Evolutionary conservation across 2,329 filamentous ascomycete genomes (phyloP).

Genomic region (Verruconis gallopava): DNA sequence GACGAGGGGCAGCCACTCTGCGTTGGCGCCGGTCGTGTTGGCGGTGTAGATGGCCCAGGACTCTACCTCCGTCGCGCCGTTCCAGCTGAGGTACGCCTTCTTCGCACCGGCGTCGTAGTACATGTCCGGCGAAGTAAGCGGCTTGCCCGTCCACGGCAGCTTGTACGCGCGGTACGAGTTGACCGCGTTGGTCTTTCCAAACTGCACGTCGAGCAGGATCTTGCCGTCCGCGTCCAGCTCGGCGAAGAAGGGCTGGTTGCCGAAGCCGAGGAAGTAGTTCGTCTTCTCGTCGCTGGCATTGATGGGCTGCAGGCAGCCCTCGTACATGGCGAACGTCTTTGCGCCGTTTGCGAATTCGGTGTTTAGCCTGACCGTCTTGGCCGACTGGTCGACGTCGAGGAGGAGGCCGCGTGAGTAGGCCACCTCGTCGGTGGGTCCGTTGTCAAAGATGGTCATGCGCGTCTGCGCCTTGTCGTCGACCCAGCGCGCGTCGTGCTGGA

Average conservation of each 20-base stretch:
- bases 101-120: slow-evolving; percentile 10
- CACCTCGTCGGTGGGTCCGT: slow-evolving; percentile 15
- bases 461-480: slow-evolving; percentile 10
- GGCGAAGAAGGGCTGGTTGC: slow-evolving; percentile 36
- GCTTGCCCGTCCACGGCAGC: slow-evolving; percentile 15
- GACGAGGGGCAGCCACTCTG: not conserved
- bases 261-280: slow-evolving; percentile 37
- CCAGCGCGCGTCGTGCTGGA: slow-evolving; percentile 42
- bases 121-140: slow-evolving; percentile 14
- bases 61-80: slow-evolving; percentile 18
- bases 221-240: slow-evolving; percentile 32
- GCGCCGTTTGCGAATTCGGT: slow-evolving; percentile 28
- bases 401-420: slow-evolving; percentile 22
- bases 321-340: slow-evolving; percentile 24
- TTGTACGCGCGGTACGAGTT: slow-evolving; percentile 27
- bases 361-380: slow-evolving; percentile 31
- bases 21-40: slow-evolving; percentile 2
- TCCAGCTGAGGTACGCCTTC: slow-evolving; percentile 18
- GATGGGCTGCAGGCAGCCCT: slow-evolving; percentile 31
- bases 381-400: slow-evolving; percentile 25
- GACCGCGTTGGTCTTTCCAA: slow-evolving; percentile 21
- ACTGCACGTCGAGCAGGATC: slow-evolving; percentile 30
- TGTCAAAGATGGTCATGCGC: slow-evolving; percentile 26
- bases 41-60: slow-evolving; percentile 19
- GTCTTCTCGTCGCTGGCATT: slow-evolving; percentile 19